A percentile compares a stretch with the other conserved stretches of the same genome.
Conservation (phyloP, 1,139 yeast genomes). For the Pneumocystis carinii region DNA sequence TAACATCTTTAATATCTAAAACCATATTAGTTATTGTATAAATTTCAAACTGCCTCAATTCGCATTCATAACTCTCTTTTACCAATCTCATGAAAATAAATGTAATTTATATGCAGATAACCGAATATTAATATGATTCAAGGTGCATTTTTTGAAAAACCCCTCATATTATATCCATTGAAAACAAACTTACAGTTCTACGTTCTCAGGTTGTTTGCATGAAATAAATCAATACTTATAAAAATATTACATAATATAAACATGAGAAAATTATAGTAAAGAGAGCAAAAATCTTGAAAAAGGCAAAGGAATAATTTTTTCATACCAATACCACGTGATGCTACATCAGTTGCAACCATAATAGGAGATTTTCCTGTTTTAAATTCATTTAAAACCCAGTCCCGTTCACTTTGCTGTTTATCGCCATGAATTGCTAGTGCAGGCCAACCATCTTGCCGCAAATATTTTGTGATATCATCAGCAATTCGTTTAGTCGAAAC, state of each 20-base stretch:
- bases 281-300: slow-evolving; percentile 5
- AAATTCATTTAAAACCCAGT: slow-evolving; percentile 92
- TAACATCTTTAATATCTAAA: slow-evolving; percentile 90
- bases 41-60: neutral
- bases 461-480: slow-evolving; percentile 81
- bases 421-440: slow-evolving; percentile 99
- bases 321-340: slow-evolving; percentile 99
- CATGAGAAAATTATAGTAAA: slow-evolving; percentile 2
- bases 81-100: neutral
- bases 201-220: neutral
- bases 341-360: slow-evolving; percentile 99
- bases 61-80: neutral
- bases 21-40: slow-evolving; percentile 14
- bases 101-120: neutral
- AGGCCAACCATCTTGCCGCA: slow-evolving; percentile 97
- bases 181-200: neutral
- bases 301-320: slow-evolving; percentile 18
- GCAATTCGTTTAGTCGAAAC: slow-evolving; percentile 95
- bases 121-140: neutral
- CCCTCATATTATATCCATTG: neutral
- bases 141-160: neutral
- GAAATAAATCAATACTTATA: neutral
- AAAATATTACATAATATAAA: neutral
- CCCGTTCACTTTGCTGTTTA: slow-evolving; percentile 94
- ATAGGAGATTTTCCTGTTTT: slow-evolving; percentile 83